Evolutionary conservation across 73 alveolate species (phyloP).

Genomic region (Effrenium voratum): DNA sequence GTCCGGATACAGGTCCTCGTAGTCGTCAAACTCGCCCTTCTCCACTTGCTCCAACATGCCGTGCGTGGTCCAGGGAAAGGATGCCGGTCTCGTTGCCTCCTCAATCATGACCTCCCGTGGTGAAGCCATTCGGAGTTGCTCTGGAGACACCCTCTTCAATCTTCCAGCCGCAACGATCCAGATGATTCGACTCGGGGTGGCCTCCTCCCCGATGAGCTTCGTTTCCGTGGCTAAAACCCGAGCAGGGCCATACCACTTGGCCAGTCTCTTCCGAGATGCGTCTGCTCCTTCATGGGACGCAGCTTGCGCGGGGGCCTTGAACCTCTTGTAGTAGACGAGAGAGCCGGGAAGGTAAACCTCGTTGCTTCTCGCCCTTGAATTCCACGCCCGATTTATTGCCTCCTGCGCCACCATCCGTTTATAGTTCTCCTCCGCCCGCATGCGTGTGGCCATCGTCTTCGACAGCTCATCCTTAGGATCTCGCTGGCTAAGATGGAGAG

Average conservation of each 20-base stretch:
- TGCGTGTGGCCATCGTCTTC: background rate
- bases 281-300: background rate
- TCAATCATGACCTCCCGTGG: background rate
- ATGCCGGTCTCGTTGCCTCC: background rate
- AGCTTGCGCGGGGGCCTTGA: background rate
- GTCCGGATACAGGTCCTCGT: background rate
- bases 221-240: slow-evolving; percentile 5
- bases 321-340: background rate
- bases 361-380: background rate
- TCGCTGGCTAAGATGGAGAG: background rate
- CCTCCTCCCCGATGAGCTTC: background rate
- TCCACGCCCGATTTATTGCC: background rate
- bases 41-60: background rate
- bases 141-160: background rate
- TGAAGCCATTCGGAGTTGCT: background rate
- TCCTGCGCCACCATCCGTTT: background rate
- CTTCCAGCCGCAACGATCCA: background rate
- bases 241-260: background rate
- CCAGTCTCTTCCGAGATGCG: background rate
- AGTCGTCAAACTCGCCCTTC: background rate
- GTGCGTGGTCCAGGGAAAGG: background rate
- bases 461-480: background rate
- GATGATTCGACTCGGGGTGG: background rate
- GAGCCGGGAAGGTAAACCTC: background rate
- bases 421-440: background rate